These are phyloP conservation scores for Phycomyces nitens DNA, from an alignment of 192 early-diverging fungal species.

Conservation along the genomic window DNA sequence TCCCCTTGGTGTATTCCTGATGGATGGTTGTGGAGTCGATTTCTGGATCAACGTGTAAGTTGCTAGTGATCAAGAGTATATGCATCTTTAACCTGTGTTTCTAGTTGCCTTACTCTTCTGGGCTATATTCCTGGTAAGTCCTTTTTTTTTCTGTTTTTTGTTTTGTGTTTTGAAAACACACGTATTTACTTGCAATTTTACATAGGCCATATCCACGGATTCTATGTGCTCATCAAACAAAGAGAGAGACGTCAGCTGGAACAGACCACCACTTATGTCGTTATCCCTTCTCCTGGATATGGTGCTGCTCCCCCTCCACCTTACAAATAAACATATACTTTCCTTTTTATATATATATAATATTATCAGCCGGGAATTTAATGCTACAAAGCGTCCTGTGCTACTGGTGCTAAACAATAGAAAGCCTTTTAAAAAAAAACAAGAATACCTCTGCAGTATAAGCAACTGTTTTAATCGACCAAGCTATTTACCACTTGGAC, in stretches of 20 bases:
- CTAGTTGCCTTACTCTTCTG: background rate
- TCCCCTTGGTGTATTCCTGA: conserved; percentile 48
- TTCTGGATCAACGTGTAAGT: conserved; percentile 44
- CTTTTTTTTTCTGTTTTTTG: too few species aligned
- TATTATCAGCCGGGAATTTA: too few species aligned
- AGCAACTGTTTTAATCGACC: too few species aligned
- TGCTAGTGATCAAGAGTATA: background rate
- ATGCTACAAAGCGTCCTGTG: too few species aligned
- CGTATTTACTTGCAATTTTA: too few species aligned
- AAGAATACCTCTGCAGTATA: too few species aligned
- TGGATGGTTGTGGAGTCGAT: conserved; percentile 38
- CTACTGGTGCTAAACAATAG: too few species aligned
- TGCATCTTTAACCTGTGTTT: background rate
- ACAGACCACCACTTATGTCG: background rate
- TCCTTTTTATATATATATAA: too few species aligned
- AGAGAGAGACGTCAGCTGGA: background rate
- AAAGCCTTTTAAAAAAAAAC: too few species aligned
- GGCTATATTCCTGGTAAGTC: conserved; percentile 9
- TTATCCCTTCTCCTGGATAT: background rate
- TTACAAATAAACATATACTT: background rate
- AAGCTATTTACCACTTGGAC: too few species aligned
- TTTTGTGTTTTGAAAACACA: too few species aligned
- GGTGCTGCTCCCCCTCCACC: background rate
- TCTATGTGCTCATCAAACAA: conserved; percentile 22
- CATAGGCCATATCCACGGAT: conserved; percentile 25